Conservation (phyloP, 768 basidiomycete genomes). For the Amanita phalloides region DNA sequence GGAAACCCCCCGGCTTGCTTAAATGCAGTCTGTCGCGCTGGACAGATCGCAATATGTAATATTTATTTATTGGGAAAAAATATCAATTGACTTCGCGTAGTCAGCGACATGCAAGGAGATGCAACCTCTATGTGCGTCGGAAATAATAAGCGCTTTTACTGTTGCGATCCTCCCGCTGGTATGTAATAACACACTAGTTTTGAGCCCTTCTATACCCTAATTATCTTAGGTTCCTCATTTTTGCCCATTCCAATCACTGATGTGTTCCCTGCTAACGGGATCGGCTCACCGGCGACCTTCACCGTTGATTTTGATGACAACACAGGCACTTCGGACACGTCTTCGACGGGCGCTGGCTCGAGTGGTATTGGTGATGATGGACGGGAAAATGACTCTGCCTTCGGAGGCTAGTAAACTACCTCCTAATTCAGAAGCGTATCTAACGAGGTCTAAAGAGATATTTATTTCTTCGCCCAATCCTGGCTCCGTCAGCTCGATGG, state of each 20-base stretch:
- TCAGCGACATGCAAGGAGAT: constrained; percentile 14
- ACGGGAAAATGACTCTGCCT: background rate
- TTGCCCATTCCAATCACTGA: constrained; percentile 9
- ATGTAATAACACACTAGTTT: background rate
- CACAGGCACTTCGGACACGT: background rate
- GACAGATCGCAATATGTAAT: constrained; percentile 13
- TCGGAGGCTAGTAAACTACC: background rate
- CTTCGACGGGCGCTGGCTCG: background rate
- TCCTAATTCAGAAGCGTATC: background rate
- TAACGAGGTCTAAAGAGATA: constrained; percentile 8
- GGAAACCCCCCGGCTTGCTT: background rate
- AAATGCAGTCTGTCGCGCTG: background rate
- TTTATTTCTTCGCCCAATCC: constrained; percentile 17
- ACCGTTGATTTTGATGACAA: constrained; percentile 13
- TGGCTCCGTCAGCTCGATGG: constrained; percentile 13
- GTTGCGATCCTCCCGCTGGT: constrained; percentile 10
- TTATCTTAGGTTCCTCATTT: background rate
- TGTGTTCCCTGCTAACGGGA: constrained; percentile 9
- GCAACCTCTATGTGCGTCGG: constrained; percentile 9
- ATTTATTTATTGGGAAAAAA: background rate
- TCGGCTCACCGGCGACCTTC: constrained; percentile 5
- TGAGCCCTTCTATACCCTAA: background rate
- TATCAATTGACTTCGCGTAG: constrained; percentile 2
- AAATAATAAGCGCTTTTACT: constrained; percentile 9
- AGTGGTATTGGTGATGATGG: background rate